These are phyloP conservation scores for Podospora sp. DNA, from an alignment of 495 filamentous ascomycete species.

Conservation along the genomic window DNA sequence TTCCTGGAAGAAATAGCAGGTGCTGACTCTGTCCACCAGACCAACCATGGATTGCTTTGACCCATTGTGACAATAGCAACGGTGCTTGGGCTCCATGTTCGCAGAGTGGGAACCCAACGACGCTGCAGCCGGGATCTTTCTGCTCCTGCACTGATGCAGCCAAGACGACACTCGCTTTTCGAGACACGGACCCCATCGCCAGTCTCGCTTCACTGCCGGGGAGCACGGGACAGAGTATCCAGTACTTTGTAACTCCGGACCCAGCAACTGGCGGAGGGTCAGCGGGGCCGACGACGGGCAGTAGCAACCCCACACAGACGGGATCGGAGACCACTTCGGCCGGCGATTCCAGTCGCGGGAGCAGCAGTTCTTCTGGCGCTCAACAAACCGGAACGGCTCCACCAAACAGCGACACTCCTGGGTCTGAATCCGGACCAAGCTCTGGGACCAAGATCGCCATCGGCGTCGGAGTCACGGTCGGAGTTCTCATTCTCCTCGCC, in stretches of 20 bases:
- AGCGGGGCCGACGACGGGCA: background rate
- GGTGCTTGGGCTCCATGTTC: constrained; percentile 32
- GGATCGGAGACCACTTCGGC: background rate
- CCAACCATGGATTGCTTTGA: constrained; percentile 35
- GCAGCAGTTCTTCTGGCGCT: background rate
- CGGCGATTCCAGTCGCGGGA: background rate
- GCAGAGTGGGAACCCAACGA: constrained; percentile 30
- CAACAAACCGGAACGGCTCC: background rate
- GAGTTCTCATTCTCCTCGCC: constrained; percentile 20
- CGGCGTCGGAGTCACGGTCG: constrained; percentile 21
- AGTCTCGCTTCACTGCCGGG: constrained; percentile 27
- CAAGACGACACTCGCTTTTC: constrained; percentile 26
- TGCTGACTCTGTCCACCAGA: constrained; percentile 9
- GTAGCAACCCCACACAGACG: background rate
- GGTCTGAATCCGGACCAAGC: constrained; percentile 9
- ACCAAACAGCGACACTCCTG: background rate
- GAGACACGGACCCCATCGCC: constrained; percentile 13
- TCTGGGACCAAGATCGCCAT: constrained; percentile 28
- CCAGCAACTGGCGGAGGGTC: constrained; percentile 10
- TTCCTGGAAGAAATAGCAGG: background rate
- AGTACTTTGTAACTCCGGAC: constrained; percentile 24
- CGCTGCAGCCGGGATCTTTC: constrained; percentile 28
- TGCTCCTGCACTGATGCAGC: constrained; percentile 31
- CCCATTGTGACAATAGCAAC: constrained; percentile 26
- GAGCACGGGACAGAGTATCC: constrained; percentile 24